Conservation (phyloP, 768 basidiomycete genomes). For the Lepiota brunneoincarnata region DNA sequence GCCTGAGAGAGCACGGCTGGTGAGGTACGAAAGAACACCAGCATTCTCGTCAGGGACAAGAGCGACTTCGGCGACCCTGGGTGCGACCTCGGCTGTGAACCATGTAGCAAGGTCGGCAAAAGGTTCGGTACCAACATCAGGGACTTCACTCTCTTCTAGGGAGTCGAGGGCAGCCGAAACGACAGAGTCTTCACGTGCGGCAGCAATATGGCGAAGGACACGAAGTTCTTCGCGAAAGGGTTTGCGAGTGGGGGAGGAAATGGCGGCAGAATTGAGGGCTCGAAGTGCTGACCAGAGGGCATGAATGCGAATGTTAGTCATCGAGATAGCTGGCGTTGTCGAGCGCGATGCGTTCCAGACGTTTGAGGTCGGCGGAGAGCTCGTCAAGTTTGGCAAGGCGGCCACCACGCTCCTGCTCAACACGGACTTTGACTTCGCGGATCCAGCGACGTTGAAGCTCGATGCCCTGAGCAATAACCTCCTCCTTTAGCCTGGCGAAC, state of each 20-base stretch:
- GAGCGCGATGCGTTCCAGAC: conserved; percentile 85
- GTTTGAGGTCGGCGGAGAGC: conserved; percentile 85
- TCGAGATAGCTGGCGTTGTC: conserved; percentile 91
- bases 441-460: conserved; percentile 98
- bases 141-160: conserved; percentile 68
- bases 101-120: conserved; percentile 88
- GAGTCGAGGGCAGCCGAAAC: conserved; percentile 64
- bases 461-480: conserved; percentile 94
- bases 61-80: conserved; percentile 83
- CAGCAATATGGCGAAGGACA: conserved; percentile 70
- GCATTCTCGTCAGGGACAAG: conserved; percentile 91
- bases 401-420: conserved; percentile 95
- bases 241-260: conserved; percentile 64
- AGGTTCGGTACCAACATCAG: conserved; percentile 83
- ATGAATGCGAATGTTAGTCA: conserved; percentile 89
- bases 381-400: conserved; percentile 94
- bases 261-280: conserved; percentile 63
- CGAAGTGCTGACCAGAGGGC: conserved; percentile 92
- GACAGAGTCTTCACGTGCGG: conserved; percentile 68
- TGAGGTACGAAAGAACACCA: conserved; percentile 82
- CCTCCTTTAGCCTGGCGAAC: conserved; percentile 74
- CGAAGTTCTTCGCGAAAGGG: conserved; percentile 92
- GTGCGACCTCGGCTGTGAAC: conserved; percentile 82
- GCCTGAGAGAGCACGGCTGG: conserved; percentile 72
- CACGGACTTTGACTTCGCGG: conserved; percentile 90